phyloP scores from a whole-genome alignment of 179 eudicot genomes.

The Silene coronaria region DNA sequence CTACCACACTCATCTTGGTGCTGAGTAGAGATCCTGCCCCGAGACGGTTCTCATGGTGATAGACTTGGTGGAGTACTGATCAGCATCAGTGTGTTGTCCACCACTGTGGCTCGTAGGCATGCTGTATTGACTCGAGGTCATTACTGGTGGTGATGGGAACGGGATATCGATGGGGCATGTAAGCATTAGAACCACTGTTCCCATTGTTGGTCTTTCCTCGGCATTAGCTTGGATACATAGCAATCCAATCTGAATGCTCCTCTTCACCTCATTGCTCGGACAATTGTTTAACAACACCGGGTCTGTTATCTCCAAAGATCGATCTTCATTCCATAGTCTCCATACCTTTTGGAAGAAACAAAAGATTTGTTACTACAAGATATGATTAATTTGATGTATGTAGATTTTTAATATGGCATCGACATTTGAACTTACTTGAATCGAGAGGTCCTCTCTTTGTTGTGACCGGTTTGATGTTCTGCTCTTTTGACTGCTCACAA shows the following conservation, averaged over 20 bases:
- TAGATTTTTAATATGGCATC: too few relatives aligned
- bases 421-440: neutral
- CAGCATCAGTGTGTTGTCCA: neutral
- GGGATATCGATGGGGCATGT: neutral
- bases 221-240: slow-evolving; percentile 40
- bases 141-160: neutral
- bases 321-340: slow-evolving; percentile 42
- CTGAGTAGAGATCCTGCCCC: too few relatives aligned
- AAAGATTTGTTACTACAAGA: too few relatives aligned
- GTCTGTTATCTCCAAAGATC: slow-evolving; percentile 27
- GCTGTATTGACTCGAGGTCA: neutral
- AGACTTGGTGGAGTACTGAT: neutral
- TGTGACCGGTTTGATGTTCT: neutral
- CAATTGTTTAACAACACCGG: slow-evolving; percentile 15
- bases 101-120: neutral
- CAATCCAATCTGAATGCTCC: slow-evolving; percentile 43
- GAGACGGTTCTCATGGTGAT: neutral
- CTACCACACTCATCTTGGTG: too few relatives aligned
- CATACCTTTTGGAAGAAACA: too few relatives aligned
- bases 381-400: too few relatives aligned
- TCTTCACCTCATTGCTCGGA: slow-evolving; percentile 22
- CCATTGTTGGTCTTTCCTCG: neutral
- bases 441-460: neutral
- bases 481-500: slow-evolving; percentile 1
- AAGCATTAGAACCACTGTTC: neutral